Conservation (phyloP, 345 rosid genomes). For the Citropsis articulata region DNA sequence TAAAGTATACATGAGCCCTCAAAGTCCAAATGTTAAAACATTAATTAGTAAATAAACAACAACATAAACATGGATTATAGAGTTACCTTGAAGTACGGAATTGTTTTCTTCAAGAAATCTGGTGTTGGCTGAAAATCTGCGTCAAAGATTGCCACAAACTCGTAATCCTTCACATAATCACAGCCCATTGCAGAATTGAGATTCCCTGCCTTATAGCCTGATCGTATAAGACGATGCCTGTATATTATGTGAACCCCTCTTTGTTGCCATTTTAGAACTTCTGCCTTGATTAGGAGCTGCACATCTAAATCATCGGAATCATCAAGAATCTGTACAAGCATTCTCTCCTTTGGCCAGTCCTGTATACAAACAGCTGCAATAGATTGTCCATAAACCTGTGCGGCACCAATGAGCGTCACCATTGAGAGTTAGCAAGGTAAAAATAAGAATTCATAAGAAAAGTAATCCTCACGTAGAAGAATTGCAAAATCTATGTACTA, state of each 20-base stretch:
- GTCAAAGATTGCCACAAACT: slow-evolving; percentile 84
- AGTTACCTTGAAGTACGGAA: slow-evolving; percentile 76
- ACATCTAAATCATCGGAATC: slow-evolving; percentile 79
- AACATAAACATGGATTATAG: neutral
- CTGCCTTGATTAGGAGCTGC: slow-evolving; percentile 76
- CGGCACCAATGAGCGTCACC: neutral
- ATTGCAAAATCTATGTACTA: neutral
- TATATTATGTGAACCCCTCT: slow-evolving; percentile 72
- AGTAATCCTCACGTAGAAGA: neutral
- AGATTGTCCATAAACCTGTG: slow-evolving; percentile 82
- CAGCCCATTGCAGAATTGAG: slow-evolving; percentile 93
- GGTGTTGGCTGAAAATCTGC: slow-evolving; percentile 91
- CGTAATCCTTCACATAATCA: slow-evolving; percentile 78
- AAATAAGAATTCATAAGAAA: neutral
- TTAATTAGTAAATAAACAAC: neutral
- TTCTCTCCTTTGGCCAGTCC: slow-evolving; percentile 93
- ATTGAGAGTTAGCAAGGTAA: neutral
- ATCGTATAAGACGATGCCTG: slow-evolving; percentile 81
- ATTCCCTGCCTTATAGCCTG: slow-evolving; percentile 93
- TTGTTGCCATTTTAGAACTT: slow-evolving; percentile 91
- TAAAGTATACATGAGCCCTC: neutral
- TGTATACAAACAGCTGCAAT: slow-evolving; percentile 71
- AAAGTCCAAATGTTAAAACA: neutral
- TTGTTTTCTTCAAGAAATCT: slow-evolving; percentile 81
- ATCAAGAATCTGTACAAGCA: slow-evolving; percentile 84